Evolutionary conservation across 2,329 filamentous ascomycete species (phyloP), one percentile per base, ranked within the genome.

Genomic region (Aspergillus ochraceus): DNA sequence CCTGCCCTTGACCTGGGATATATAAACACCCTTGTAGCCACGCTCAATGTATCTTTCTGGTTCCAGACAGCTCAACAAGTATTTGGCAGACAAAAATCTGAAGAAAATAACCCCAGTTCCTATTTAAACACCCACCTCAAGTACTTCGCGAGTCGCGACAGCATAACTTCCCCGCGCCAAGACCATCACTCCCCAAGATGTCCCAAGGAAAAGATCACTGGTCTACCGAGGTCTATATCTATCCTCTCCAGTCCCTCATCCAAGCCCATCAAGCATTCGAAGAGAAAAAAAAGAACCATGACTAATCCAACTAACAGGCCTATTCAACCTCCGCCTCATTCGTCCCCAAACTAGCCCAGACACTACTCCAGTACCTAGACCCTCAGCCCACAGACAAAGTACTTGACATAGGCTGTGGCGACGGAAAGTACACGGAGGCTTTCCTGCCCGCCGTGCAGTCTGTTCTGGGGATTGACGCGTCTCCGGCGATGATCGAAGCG

Each of bases 321-420:
- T 89, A 89, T 68, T 83, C 86, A 60, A 77, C 83, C 59, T 82
- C 86, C 2, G 87, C 86, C 8, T 83, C 84, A 0, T 89, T 89
- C 66, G 86, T 89, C 9, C 86, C 87, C 3, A 84, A 86, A 67
- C 76, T 89, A 10, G 82, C 86, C 1, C 80, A 78, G 17, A 87
- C 85, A 60, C 79, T 89, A 5, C 67, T 87, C 11, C 71, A 78
- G 50, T 88, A 85, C 81, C 77, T 89, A 0, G 81, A 87, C 64
- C 79, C 86, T 0, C 79, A 85, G 59, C 78, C 81, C 29, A 81
- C 84, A 63, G 86, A 89, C 68, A 70, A 76, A 17, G 80, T 89
- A 22, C 76, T 89, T 2, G 87, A 89, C 63, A 74, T 89, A 55
- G 87, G 87, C 14, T 89, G 87, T 65, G 87, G 87, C 49, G 86